These are phyloP conservation scores for Quercus wislizeni DNA, from an alignment of 306 rosid genomes.

Conservation along the genomic window DNA sequence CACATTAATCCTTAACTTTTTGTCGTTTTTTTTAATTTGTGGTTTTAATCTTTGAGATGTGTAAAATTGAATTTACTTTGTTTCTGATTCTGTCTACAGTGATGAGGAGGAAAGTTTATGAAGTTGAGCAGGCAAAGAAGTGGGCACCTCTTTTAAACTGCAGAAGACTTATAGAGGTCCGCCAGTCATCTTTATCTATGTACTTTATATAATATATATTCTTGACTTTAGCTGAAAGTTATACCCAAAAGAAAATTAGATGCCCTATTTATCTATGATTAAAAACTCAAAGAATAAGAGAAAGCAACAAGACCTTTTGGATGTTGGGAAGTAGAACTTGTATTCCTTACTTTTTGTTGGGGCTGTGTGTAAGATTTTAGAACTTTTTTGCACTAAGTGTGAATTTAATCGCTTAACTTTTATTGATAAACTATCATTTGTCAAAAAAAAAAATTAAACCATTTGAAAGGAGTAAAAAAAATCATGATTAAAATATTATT, in stretches of 20 bases:
- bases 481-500: too few species aligned
- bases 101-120: slow-evolving; percentile 45
- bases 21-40: background rate
- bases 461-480: too few species aligned
- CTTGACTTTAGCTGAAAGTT: slow-evolving; percentile 32
- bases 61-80: slow-evolving; percentile 21
- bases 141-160: slow-evolving; percentile 51
- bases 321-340: slow-evolving; percentile 42
- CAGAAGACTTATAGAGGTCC: slow-evolving; percentile 47
- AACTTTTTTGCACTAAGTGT: slow-evolving; percentile 24
- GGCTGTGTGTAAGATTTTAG: slow-evolving; percentile 29
- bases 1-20: background rate
- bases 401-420: background rate
- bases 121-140: slow-evolving; percentile 58
- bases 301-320: slow-evolving; percentile 30
- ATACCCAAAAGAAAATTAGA: slow-evolving; percentile 15
- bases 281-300: slow-evolving; percentile 6
- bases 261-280: slow-evolving; percentile 9
- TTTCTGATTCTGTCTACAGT: slow-evolving; percentile 44
- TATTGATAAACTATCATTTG: too few species aligned
- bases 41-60: slow-evolving; percentile 2
- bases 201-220: slow-evolving; percentile 6
- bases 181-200: slow-evolving; percentile 36
- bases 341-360: slow-evolving; percentile 36
- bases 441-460: too few species aligned